These are phyloP conservation scores for Phytophthora hibernalis DNA, from an alignment of 352 stramenopile genomes.

Conservation along the genomic window DNA sequence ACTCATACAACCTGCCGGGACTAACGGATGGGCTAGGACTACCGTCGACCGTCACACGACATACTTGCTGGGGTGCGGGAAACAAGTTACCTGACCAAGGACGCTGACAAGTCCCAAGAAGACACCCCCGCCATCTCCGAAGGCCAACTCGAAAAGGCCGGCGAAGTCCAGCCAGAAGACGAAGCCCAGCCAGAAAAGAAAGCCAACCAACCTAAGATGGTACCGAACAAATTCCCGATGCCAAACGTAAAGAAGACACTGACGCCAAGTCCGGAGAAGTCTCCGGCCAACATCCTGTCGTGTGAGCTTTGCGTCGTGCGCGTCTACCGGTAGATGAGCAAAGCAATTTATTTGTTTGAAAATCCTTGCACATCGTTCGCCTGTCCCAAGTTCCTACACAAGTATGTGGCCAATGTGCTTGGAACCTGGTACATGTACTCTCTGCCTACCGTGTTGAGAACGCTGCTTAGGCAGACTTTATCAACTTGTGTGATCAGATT, in stretches of 20 bases:
- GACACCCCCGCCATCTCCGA: background rate
- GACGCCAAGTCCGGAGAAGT: background rate
- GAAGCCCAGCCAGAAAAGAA: background rate
- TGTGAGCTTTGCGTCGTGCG: background rate
- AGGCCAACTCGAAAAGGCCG: no score
- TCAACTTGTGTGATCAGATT: background rate
- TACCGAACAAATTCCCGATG: background rate
- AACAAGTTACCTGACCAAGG: background rate
- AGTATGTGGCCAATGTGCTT: background rate
- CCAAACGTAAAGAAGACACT: slow-evolving; percentile 1
- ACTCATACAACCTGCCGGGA: background rate
- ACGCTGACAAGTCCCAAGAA: background rate
- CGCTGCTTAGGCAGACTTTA: background rate
- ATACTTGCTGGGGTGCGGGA: background rate
- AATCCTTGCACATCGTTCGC: background rate
- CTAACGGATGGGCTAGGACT: background rate
- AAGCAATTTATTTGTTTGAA: background rate
- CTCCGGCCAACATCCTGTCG: background rate
- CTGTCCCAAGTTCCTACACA: background rate
- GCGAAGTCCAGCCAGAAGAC: no score
- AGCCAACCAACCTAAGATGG: background rate
- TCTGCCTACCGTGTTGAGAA: background rate
- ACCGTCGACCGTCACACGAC: background rate
- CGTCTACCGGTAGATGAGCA: background rate
- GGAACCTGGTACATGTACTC: background rate